Percentiles rank a stretch among this genome's conserved stretches.
Evolutionary conservation across 371 early-diverging fungal species (phyloP).

Genomic region (Apophysomyces sp.): DNA sequence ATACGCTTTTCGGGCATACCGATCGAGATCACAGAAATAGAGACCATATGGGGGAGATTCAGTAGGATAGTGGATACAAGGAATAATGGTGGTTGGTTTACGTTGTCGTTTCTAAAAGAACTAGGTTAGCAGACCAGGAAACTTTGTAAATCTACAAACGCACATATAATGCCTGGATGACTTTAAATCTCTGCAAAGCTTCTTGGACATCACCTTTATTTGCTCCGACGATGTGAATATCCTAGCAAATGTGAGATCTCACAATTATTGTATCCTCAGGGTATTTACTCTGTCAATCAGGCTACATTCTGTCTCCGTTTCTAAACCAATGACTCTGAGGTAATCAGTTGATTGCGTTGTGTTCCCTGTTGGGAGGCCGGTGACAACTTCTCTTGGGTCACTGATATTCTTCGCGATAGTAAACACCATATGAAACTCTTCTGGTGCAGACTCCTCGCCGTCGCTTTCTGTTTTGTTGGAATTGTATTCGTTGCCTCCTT

Average conservation of each 20-base stretch:
- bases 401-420: constrained; percentile 22
- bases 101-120: constrained; percentile 23
- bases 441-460: neutral
- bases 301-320: constrained; percentile 23
- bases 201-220: constrained; percentile 18
- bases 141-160: too few relatives aligned
- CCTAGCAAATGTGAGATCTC: constrained; percentile 10
- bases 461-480: constrained; percentile 8
- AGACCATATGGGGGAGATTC: constrained; percentile 24
- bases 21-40: constrained; percentile 24
- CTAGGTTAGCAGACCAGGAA: neutral
- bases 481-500: neutral
- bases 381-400: constrained; percentile 17
- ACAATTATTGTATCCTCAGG: neutral
- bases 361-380: constrained; percentile 18
- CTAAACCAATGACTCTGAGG: constrained; percentile 14
- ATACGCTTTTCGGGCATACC: constrained; percentile 19
- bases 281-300: constrained; percentile 13
- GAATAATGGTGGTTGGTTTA: constrained; percentile 1
- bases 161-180: constrained; percentile 36
- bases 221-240: constrained; percentile 20
- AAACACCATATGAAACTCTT: constrained; percentile 12
- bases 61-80: constrained; percentile 42
- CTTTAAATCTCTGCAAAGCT: constrained; percentile 30
- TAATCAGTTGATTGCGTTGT: constrained; percentile 21